Evolutionary conservation across 768 basidiomycete genomes (phyloP).

Genomic region (Leucosporidium creatinivorum): DNA sequence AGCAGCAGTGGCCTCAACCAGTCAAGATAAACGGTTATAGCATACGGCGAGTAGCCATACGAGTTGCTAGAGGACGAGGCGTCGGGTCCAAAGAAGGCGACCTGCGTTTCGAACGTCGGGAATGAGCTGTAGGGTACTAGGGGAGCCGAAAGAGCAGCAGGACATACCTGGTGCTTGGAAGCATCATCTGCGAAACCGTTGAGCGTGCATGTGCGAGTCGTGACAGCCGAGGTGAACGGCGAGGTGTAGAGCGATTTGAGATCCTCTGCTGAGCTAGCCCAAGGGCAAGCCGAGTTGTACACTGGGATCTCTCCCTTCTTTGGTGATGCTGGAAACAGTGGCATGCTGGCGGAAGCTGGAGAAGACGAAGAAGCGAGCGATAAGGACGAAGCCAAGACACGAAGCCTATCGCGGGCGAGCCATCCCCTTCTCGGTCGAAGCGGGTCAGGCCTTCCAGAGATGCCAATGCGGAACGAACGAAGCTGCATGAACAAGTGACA

Average conservation of each 20-base stretch:
- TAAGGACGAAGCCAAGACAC: no score
- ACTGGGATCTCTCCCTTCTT: constrained; percentile 37
- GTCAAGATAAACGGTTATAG: constrained; percentile 57
- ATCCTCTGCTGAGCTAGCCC: constrained; percentile 65
- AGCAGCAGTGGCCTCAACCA: constrained; percentile 55
- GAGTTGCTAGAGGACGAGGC: constrained; percentile 62
- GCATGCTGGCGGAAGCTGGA: constrained; percentile 1
- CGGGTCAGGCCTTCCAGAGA: no score
- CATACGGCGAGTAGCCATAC: constrained; percentile 78
- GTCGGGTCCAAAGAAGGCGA: constrained; percentile 34
- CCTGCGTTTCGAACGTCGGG: not conserved
- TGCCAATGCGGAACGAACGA: no score
- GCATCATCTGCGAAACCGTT: constrained; percentile 62
- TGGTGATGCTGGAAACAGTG: constrained; percentile 6
- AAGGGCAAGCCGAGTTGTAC: constrained; percentile 71
- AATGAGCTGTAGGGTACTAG: not conserved
- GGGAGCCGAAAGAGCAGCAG: not conserved
- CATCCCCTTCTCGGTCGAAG: no score
- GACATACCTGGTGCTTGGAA: constrained; percentile 53
- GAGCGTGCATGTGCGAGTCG: constrained; percentile 67
- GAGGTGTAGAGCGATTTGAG: constrained; percentile 60
- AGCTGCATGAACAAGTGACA: no score
- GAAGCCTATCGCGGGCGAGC: no score
- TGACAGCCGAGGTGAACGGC: constrained; percentile 66
- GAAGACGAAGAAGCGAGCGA: no score